Percentiles rank a stretch among this genome's conserved stretches.
phyloP scores from a whole-genome alignment of 176 grass and related monocot genomes.

The Phoenix dactylifera region DNA sequence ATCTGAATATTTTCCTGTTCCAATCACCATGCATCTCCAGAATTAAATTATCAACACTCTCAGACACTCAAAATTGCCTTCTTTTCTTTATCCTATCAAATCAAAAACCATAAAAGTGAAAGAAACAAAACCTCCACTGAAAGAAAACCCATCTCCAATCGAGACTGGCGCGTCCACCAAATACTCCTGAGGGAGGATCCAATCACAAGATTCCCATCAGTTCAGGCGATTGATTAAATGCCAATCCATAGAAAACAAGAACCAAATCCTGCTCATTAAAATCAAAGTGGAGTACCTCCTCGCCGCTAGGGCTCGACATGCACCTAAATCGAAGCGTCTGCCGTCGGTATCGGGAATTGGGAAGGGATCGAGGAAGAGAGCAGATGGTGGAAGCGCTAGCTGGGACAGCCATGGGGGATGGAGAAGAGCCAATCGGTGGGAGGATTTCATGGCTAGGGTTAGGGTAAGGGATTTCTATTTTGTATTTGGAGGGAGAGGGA shows the following conservation, averaged over 20 bases:
- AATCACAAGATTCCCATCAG: too few species aligned
- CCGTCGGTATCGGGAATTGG: conserved; percentile 12
- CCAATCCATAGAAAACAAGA: neutral
- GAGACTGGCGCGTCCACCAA: conserved; percentile 61
- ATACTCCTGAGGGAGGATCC: conserved; percentile 37
- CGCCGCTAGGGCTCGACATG: conserved; percentile 28
- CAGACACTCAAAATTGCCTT: neutral
- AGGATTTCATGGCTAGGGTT: conserved; percentile 28
- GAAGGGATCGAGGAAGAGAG: conserved; percentile 20
- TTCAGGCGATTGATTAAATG: too few species aligned
- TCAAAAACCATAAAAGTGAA: neutral
- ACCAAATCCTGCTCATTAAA: neutral
- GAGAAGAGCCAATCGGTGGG: neutral
- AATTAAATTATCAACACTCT: neutral
- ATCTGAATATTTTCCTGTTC: conserved; percentile 73
- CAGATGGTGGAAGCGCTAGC: conserved; percentile 26
- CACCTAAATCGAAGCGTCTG: conserved; percentile 26
- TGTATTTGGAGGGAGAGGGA: conserved; percentile 13
- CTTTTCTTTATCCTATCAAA: neutral
- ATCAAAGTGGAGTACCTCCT: conserved; percentile 38
- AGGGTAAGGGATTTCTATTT: conserved; percentile 12
- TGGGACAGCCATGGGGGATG: conserved; percentile 43
- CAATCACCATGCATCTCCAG: neutral
- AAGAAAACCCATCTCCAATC: conserved; percentile 81
- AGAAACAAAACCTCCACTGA: conserved; percentile 54